Conservation (phyloP, 2,329 filamentous ascomycete genomes). For the Xylariaceae sp. region DNA sequence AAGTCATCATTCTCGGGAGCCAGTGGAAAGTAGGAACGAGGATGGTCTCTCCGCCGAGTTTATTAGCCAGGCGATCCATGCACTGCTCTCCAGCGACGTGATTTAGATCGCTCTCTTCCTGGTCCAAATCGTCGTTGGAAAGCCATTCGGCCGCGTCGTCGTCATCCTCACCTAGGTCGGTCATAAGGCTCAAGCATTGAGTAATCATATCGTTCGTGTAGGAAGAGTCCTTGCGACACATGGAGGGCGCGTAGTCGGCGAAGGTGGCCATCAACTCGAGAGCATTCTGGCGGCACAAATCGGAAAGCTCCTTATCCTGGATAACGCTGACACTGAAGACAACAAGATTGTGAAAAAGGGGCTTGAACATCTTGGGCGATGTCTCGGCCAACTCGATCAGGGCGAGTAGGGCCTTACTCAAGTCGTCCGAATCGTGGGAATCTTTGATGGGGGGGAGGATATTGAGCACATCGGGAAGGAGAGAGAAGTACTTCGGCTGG, state of each 20-base stretch:
- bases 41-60: slow-evolving; percentile 90
- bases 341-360: slow-evolving; percentile 86
- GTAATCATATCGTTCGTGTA: slow-evolving; percentile 98
- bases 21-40: slow-evolving; percentile 92
- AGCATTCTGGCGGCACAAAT: slow-evolving; percentile 88
- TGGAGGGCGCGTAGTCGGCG: slow-evolving; percentile 86
- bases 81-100: slow-evolving; percentile 97
- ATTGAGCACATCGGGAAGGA: slow-evolving; percentile 89
- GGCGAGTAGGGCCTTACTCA: slow-evolving; percentile 84
- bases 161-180: slow-evolving; percentile 89
- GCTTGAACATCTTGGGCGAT: slow-evolving; percentile 97
- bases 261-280: slow-evolving; percentile 98
- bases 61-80: slow-evolving; percentile 96
- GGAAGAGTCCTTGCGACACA: slow-evolving; percentile 90
- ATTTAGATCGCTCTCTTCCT: slow-evolving; percentile 94
- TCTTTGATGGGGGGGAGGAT: slow-evolving; percentile 94
- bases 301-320: slow-evolving; percentile 90
- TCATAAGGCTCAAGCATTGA: slow-evolving; percentile 96
- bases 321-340: slow-evolving; percentile 91
- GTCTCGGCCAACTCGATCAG: slow-evolving; percentile 92
- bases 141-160: slow-evolving; percentile 96
- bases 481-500: slow-evolving; percentile 79
- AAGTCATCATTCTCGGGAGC: slow-evolving; percentile 97
- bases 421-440: slow-evolving; percentile 80
- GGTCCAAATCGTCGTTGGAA: slow-evolving; percentile 85